phyloP scores from a whole-genome alignment of 163 green algal species.

The Chloroidium sp. region DNA sequence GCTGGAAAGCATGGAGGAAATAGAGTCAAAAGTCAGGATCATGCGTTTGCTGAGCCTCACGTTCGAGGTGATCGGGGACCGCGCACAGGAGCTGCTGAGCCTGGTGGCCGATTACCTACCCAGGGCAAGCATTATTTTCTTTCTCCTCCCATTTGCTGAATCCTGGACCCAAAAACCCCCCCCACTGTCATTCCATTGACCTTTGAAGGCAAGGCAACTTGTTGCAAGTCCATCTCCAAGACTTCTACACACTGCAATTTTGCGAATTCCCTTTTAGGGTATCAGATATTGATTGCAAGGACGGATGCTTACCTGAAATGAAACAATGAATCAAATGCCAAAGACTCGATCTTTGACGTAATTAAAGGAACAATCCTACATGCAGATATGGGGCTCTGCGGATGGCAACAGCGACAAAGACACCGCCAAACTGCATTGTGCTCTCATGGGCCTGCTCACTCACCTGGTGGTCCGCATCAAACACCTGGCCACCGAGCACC shows the following conservation, averaged over 20 bases:
- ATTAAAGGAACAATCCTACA: too few species aligned
- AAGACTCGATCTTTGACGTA: too few species aligned
- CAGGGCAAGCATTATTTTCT: slow-evolving; percentile 20
- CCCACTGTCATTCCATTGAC: too few species aligned
- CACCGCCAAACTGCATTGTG: slow-evolving; percentile 53
- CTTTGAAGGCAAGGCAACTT: too few species aligned
- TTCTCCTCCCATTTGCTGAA: not conserved
- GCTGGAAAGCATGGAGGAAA: slow-evolving; percentile 50
- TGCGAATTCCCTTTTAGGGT: too few species aligned
- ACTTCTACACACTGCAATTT: too few species aligned
- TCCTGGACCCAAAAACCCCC: too few species aligned
- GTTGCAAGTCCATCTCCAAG: too few species aligned
- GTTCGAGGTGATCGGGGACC: slow-evolving; percentile 55
- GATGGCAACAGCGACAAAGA: slow-evolving; percentile 4
- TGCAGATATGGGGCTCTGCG: too few species aligned
- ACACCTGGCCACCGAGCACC: slow-evolving; percentile 17
- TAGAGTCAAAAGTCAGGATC: slow-evolving; percentile 67
- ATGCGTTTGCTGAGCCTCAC: slow-evolving; percentile 62
- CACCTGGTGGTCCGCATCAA: slow-evolving; percentile 59
- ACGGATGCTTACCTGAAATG: too few species aligned
- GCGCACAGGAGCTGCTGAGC: slow-evolving; percentile 47
- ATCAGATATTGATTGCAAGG: too few species aligned
- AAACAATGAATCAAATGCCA: too few species aligned
- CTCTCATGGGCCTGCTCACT: slow-evolving; percentile 61
- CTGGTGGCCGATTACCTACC: slow-evolving; percentile 53